Evolutionary conservation across 306 rosid genomes (phyloP).

Genomic region (Chamaecrista fasciculata): DNA sequence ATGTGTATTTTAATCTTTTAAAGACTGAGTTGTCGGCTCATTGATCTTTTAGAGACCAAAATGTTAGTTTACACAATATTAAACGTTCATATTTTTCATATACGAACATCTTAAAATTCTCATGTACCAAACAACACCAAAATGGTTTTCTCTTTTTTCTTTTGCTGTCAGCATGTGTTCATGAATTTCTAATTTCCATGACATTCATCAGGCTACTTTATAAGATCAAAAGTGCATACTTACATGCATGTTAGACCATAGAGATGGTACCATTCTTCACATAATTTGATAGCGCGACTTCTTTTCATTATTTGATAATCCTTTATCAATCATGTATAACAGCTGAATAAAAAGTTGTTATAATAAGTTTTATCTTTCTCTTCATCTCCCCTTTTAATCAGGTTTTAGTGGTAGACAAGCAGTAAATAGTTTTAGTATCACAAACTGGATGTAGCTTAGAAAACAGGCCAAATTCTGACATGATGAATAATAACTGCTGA

Average conservation of each 20-base stretch:
- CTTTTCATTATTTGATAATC: too few relatives aligned
- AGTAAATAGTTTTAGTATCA: background rate
- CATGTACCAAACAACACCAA: background rate
- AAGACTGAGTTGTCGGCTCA: too few relatives aligned
- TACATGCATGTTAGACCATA: background rate
- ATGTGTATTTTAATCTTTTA: too few relatives aligned
- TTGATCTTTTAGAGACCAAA: too few relatives aligned
- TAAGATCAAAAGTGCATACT: background rate
- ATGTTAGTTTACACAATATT: too few relatives aligned
- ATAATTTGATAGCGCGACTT: too few relatives aligned
- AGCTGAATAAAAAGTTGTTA: background rate
- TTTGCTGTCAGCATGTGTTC: background rate
- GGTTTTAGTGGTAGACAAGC: too few relatives aligned
- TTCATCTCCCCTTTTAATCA: background rate
- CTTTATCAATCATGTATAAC: too few relatives aligned
- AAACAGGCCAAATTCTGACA: too few relatives aligned
- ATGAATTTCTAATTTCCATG: background rate
- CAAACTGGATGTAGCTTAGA: background rate
- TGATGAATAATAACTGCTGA: too few relatives aligned
- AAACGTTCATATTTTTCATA: slow-evolving; percentile 17
- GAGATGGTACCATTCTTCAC: too few relatives aligned
- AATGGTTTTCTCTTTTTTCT: background rate
- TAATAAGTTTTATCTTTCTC: too few relatives aligned
- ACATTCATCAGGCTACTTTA: background rate
- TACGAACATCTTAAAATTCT: background rate